These are phyloP conservation scores for Chrysoporthe deuterocubensis DNA, from an alignment of 2,329 filamentous ascomycete genomes.

Conservation along the genomic window DNA sequence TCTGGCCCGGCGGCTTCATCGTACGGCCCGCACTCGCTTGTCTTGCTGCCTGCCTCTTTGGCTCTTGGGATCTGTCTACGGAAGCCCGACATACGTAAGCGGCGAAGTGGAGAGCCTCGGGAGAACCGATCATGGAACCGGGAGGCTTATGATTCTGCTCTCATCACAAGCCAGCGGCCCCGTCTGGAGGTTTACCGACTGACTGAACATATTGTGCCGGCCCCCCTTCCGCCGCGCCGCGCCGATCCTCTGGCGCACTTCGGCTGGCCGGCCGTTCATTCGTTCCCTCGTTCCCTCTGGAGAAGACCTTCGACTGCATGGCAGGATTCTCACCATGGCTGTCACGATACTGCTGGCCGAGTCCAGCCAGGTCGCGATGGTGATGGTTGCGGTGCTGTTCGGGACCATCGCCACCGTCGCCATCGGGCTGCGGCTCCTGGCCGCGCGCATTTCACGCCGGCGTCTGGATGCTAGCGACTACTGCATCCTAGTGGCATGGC, in stretches of 20 bases:
- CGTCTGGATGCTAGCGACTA: slow-evolving; percentile 34
- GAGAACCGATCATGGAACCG: neutral
- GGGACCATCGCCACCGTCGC: slow-evolving; percentile 29
- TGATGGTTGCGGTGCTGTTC: slow-evolving; percentile 29
- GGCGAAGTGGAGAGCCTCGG: slow-evolving; percentile 9
- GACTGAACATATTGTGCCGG: neutral
- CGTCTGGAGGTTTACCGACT: neutral
- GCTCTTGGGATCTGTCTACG: neutral
- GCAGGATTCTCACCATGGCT: slow-evolving; percentile 27
- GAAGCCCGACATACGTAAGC: slow-evolving; percentile 7
- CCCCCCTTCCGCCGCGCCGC: neutral
- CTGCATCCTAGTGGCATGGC: slow-evolving; percentile 30
- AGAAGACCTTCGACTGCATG: neutral
- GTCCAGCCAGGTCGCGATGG: slow-evolving; percentile 30
- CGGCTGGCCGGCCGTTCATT: neutral
- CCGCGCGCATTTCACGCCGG: slow-evolving; percentile 32
- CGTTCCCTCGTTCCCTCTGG: too few relatives aligned
- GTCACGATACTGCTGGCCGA: slow-evolving; percentile 32
- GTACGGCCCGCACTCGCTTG: slow-evolving; percentile 7
- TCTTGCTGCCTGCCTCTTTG: slow-evolving; percentile 12
- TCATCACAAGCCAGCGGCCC: neutral
- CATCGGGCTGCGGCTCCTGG: slow-evolving; percentile 33
- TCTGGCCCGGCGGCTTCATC: neutral
- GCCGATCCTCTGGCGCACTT: neutral
- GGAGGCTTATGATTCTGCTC: neutral